Percentiles rank a stretch among this genome's conserved stretches.
These are phyloP conservation scores for Prunus kanzakura DNA, from an alignment of 306 rosid genomes.

Conservation along the genomic window DNA sequence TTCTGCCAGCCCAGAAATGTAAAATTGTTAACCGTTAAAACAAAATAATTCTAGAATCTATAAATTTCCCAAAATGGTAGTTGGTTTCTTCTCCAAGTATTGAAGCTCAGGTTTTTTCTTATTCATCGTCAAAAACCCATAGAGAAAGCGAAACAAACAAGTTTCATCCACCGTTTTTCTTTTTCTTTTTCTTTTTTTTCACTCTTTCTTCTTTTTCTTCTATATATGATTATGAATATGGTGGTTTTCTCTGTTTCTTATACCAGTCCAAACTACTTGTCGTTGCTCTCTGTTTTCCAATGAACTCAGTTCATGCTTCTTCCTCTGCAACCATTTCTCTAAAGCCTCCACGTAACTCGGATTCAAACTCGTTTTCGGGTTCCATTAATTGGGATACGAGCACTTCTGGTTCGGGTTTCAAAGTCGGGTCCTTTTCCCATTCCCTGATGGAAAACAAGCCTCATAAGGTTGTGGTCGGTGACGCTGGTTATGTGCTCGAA, in stretches of 20 bases:
- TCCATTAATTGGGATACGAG: not conserved
- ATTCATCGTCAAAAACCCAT: not conserved
- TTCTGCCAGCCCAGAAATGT: not conserved
- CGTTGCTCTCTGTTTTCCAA: not conserved
- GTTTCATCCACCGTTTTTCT: constrained; percentile 3
- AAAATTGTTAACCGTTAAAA: not conserved
- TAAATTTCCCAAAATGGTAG: not conserved
- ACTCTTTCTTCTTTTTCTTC: not conserved
- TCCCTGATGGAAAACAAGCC: constrained; percentile 32
- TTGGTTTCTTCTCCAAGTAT: constrained; percentile 7
- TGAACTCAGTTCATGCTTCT: not conserved
- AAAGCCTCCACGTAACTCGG: constrained; percentile 1
- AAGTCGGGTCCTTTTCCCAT: not conserved
- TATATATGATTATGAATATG: not conserved
- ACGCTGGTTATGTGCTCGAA: constrained; percentile 67
- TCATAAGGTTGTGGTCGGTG: constrained; percentile 46
- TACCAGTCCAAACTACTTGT: not conserved
- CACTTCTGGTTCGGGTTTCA: constrained; percentile 1
- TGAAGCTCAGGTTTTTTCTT: not conserved
- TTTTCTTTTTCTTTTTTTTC: not conserved
- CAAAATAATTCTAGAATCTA: not conserved
- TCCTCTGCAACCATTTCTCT: not conserved
- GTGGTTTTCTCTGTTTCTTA: not conserved
- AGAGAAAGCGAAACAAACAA: not conserved
- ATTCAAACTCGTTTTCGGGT: not conserved